Percentiles rank a stretch among this genome's conserved stretches.
Evolutionary conservation across 2,329 filamentous ascomycete species (phyloP).

Genomic region (Paecilomyces variotii): DNA sequence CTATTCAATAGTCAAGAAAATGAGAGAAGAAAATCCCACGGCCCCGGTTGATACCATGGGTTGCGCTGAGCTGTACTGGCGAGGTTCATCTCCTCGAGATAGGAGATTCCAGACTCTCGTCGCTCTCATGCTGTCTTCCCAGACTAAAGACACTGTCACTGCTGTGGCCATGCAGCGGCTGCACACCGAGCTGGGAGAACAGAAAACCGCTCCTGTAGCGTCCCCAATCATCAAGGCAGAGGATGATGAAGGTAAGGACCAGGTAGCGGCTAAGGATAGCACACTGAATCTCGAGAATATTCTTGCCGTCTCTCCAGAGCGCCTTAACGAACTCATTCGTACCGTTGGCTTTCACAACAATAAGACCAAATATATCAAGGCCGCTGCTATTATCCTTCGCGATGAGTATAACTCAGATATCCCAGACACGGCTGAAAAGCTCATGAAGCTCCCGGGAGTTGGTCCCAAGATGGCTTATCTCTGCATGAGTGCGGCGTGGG

Average conservation of each 20-base stretch:
- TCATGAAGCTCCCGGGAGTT: constrained; percentile 74
- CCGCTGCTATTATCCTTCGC: constrained; percentile 62
- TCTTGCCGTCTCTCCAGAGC: constrained; percentile 58
- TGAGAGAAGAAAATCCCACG: constrained; percentile 59
- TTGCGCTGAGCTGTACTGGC: constrained; percentile 53
- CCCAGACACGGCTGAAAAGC: constrained; percentile 65
- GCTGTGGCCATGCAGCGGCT: constrained; percentile 73
- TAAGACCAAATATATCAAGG: constrained; percentile 79
- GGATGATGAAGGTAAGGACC: constrained; percentile 13
- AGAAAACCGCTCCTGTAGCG: constrained; percentile 1
- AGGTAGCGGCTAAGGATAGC: constrained; percentile 25
- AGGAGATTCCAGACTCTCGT: constrained; percentile 80
- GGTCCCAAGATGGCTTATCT: constrained; percentile 94
- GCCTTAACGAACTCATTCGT: constrained; percentile 66
- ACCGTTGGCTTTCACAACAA: constrained; percentile 92
- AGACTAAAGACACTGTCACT: constrained; percentile 89
- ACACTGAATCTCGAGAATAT: constrained; percentile 68
- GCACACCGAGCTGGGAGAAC: constrained; percentile 58
- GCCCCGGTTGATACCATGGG: constrained; percentile 98
- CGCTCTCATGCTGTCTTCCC: constrained; percentile 81
- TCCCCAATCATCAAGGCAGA: constrained; percentile 7
- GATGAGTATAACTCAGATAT: constrained; percentile 69
- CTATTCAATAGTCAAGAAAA: constrained; percentile 67
- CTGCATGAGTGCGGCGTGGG: constrained; percentile 70
- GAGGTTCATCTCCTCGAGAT: constrained; percentile 40